Evolutionary conservation across 352 stramenopile species (phyloP).

Genomic region (Phytophthora cryptogea): DNA sequence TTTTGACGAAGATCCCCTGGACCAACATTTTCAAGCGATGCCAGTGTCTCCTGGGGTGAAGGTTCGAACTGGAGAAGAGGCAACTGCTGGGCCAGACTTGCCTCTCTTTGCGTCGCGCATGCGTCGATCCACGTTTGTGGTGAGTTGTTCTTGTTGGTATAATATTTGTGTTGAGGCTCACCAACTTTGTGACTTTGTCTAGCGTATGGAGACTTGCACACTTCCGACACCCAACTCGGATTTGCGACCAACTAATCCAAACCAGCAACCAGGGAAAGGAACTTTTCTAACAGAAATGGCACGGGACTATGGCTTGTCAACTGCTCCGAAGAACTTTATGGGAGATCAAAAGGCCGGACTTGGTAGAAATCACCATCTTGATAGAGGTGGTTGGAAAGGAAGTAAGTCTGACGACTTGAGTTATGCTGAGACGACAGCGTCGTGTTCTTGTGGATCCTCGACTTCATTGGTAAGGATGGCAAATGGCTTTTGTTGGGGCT

Average conservation of each 20-base stretch:
- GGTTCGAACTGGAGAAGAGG: constrained; percentile 27
- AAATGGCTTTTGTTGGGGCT: not conserved
- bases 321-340: not conserved
- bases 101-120: constrained; percentile 33
- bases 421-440: constrained; percentile 6
- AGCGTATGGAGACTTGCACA: constrained; percentile 26
- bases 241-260: not conserved
- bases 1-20: constrained; percentile 19
- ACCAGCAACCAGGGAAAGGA: constrained; percentile 6
- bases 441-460: constrained; percentile 25
- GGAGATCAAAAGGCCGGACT: not conserved
- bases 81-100: constrained; percentile 31
- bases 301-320: constrained; percentile 9
- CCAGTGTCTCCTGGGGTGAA: constrained; percentile 39
- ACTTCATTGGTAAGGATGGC: constrained; percentile 26
- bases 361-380: not conserved
- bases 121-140: constrained; percentile 36
- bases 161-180: not conserved
- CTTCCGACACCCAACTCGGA: constrained; percentile 7
- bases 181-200: constrained; percentile 5
- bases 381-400: not conserved
- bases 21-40: constrained; percentile 39
- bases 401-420: constrained; percentile 16
- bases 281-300: constrained; percentile 27
- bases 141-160: constrained; percentile 15